Base-by-base conservation (phyloP, 306 rosid genomes). In the Prunus fruticosa region DNA sequence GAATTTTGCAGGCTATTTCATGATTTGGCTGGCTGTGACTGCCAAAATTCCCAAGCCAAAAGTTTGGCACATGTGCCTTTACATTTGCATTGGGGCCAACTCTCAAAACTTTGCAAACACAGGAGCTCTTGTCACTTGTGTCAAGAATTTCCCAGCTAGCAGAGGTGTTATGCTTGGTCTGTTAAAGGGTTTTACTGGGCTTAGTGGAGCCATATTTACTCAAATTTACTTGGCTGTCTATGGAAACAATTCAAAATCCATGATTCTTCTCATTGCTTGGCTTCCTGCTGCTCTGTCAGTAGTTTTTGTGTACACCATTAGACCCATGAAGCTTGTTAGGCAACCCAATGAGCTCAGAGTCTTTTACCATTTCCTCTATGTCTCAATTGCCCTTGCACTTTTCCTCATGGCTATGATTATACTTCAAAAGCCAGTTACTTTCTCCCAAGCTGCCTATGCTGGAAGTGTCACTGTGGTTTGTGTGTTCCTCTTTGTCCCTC, bases 1-100 rank as follows among this genome's bases (percentile, higher is more conserved):
- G 84, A 87, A 87, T 34, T 87, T 84, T 69, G 38, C 72, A 1
- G 86, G 88, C 3, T 84, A 82, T 49, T 87, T 88, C 82, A 85
- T 88, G 86, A 81, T 88, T 23, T 85, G 89, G 88, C 46, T 85
- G 0, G 84, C 88, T 23, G 80, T 88, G 18, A 81, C 78, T 1
- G 82, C 84, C 12, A 81, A 41, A 69, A 85, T 88, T 9, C 47
- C 85, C 11, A 82, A 56, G 22, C 91, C 88, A 0, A 15, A 57
- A 51, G 85, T 87, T 23, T 84, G 88, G 91, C 91, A 87, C 0
- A 87, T 87, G 90, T 84, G 88, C 75, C 27, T 81, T 2, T 88
- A 88, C 78, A 83, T 88, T 11, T 83, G 82, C 67, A 8, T 78
- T 5, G 89, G 89, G 2, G 87, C 89, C 7, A 87, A 87, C 76